phyloP scores from a whole-genome alignment of 2,329 filamentous ascomycete species.

The Hymenoscyphus scutula region DNA sequence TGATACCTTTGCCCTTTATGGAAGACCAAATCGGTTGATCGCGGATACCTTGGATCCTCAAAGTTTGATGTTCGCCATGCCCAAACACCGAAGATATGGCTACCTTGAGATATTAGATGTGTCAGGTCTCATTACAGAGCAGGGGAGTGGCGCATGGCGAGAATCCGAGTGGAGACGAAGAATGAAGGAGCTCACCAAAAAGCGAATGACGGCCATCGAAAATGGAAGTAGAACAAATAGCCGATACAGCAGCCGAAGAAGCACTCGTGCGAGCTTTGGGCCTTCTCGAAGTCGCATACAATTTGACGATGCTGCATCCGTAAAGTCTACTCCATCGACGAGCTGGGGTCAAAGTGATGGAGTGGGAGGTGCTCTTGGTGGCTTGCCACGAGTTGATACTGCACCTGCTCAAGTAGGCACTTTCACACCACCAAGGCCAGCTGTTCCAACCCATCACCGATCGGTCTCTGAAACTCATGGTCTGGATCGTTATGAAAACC shows the following conservation, averaged over 20 bases:
- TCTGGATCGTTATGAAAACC: constrained; percentile 27
- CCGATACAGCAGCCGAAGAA: constrained; percentile 57
- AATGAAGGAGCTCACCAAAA: constrained; percentile 83
- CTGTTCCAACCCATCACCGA: constrained; percentile 25
- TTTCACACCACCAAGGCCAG: constrained; percentile 20
- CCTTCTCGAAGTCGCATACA: constrained; percentile 51
- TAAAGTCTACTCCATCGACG: constrained; percentile 51
- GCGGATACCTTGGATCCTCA: constrained; percentile 83
- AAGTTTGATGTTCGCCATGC: constrained; percentile 98
- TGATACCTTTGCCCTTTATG: constrained; percentile 89
- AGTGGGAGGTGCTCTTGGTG: constrained; percentile 16
- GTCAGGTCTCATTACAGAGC: constrained; percentile 71
- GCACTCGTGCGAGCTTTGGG: constrained; percentile 55
- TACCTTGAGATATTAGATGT: constrained; percentile 91
- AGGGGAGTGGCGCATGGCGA: constrained; percentile 73
- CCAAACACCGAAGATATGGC: constrained; percentile 80
- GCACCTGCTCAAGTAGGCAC: constrained; percentile 40
- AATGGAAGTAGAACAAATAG: constrained; percentile 41
- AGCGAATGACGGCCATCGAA: constrained; percentile 65
- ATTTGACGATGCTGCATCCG: constrained; percentile 53
- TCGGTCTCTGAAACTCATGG: constrained; percentile 37
- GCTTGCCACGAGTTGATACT: constrained; percentile 47
- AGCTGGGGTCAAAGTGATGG: constrained; percentile 29
- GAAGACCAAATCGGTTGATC: constrained; percentile 79
- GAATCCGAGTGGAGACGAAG: constrained; percentile 88